Conservation (phyloP, 176 grass and related monocot species). For the Aechmea fasciata region DNA sequence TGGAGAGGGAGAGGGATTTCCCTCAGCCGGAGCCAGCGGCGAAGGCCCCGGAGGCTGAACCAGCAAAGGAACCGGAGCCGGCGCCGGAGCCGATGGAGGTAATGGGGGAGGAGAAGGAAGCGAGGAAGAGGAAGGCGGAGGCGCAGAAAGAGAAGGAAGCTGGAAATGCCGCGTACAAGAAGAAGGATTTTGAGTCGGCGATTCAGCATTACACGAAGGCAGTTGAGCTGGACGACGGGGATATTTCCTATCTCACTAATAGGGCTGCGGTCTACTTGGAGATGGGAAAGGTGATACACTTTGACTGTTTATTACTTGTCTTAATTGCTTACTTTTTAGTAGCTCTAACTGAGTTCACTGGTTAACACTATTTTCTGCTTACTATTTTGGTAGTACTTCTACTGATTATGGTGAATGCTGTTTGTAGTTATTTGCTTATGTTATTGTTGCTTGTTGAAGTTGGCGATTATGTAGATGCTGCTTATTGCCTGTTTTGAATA, state of each 20-base stretch:
- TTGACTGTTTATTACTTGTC: no score
- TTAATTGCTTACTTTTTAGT: conserved; percentile 3
- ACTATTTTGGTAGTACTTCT: background rate
- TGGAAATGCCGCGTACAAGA: conserved; percentile 95
- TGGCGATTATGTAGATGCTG: no score
- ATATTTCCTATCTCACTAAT: conserved; percentile 91
- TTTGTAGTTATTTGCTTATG: no score
- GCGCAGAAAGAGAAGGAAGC: conserved; percentile 76
- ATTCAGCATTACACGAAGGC: conserved; percentile 83
- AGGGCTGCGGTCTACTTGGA: conserved; percentile 89
- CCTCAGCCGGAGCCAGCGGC: conserved; percentile 11
- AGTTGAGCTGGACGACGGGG: conserved; percentile 64
- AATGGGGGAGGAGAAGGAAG: conserved; percentile 34
- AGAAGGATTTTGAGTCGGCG: conserved; percentile 89
- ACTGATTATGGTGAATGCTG: no score
- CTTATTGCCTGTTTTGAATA: no score
- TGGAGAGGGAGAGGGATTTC: conserved; percentile 30
- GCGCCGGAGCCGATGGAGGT: conserved; percentile 77
- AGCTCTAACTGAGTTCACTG: background rate
- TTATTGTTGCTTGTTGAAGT: no score
- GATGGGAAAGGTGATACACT: conserved; percentile 65
- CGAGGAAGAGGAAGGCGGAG: conserved; percentile 57
- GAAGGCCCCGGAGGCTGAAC: conserved; percentile 26
- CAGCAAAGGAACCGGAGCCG: conserved; percentile 19
- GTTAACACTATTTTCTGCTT: conserved; percentile 11